Percentiles rank a stretch among this genome's conserved stretches.
Conservation (phyloP, 805 yeast species). For the Candida ficus region DNA sequence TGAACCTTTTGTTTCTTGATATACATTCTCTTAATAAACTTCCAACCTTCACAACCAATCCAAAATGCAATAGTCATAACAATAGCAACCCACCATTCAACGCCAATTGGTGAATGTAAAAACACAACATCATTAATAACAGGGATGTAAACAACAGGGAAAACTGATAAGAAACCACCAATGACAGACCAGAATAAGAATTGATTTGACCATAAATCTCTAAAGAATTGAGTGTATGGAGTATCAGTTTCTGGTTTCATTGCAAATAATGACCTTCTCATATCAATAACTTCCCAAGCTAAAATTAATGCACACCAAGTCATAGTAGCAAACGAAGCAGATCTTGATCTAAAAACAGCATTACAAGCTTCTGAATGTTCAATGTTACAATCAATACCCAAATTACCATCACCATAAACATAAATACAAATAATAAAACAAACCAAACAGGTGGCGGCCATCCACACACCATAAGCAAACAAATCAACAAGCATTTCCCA, state of each 20-base stretch:
- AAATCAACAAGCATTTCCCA: conserved; percentile 65
- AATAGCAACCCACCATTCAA: conserved; percentile 77
- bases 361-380: conserved; percentile 42
- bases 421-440: conserved; percentile 64
- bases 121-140: conserved; percentile 78
- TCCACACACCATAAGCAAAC: conserved; percentile 64
- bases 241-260: conserved; percentile 64
- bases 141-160: conserved; percentile 84
- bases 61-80: conserved; percentile 56
- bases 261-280: conserved; percentile 61
- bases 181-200: conserved; percentile 79
- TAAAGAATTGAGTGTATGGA: conserved; percentile 54
- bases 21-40: conserved; percentile 56
- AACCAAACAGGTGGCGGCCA: conserved; percentile 67
- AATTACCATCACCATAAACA: conserved; percentile 58
- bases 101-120: conserved; percentile 62
- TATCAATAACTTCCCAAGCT: conserved; percentile 81
- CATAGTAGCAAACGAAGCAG: conserved; percentile 66
- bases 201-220: conserved; percentile 67
- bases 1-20: conserved; percentile 37
- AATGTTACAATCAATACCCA: conserved; percentile 63
- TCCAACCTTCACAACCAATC: conserved; percentile 60
- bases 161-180: conserved; percentile 61
- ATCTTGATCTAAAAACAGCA: conserved; percentile 67
- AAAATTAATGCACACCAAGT: conserved; percentile 80